Evolutionary conservation across 306 rosid species (phyloP).

Genomic region (Vachellia collinsii): DNA sequence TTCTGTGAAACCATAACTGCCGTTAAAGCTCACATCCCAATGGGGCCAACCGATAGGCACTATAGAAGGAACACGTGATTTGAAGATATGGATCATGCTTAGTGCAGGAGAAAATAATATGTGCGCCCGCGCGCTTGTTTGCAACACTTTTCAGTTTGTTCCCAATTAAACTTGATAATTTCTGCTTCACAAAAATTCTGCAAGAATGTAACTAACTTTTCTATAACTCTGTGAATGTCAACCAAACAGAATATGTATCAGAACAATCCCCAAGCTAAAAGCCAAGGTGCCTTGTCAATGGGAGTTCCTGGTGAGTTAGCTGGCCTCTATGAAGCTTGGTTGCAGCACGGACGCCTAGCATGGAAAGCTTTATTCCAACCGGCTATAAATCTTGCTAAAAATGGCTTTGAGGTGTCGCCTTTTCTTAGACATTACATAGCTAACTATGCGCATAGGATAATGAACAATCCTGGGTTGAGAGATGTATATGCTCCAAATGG

Average conservation of each 20-base stretch:
- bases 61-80: slow-evolving; percentile 8
- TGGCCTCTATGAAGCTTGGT: slow-evolving; percentile 91
- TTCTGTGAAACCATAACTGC: slow-evolving; percentile 33
- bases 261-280: slow-evolving; percentile 53
- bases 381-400: slow-evolving; percentile 73
- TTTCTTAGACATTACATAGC: slow-evolving; percentile 46
- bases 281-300: slow-evolving; percentile 63
- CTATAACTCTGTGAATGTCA: slow-evolving; percentile 33
- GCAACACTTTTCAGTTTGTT: background rate
- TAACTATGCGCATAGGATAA: slow-evolving; percentile 24
- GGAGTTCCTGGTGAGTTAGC: slow-evolving; percentile 96
- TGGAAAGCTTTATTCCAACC: slow-evolving; percentile 82
- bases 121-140: background rate
- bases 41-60: background rate
- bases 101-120: too few species aligned
- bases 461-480: slow-evolving; percentile 74
- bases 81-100: background rate
- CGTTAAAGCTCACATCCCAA: slow-evolving; percentile 3
- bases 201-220: slow-evolving; percentile 28
- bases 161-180: slow-evolving; percentile 16
- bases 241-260: slow-evolving; percentile 77
- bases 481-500: slow-evolving; percentile 75
- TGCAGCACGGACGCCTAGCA: slow-evolving; percentile 67
- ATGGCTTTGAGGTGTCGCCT: slow-evolving; percentile 67
- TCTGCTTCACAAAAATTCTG: slow-evolving; percentile 13